Evolutionary conservation across 2,329 filamentous ascomycete species (phyloP).

Genomic region (Aspergillus tanneri): DNA sequence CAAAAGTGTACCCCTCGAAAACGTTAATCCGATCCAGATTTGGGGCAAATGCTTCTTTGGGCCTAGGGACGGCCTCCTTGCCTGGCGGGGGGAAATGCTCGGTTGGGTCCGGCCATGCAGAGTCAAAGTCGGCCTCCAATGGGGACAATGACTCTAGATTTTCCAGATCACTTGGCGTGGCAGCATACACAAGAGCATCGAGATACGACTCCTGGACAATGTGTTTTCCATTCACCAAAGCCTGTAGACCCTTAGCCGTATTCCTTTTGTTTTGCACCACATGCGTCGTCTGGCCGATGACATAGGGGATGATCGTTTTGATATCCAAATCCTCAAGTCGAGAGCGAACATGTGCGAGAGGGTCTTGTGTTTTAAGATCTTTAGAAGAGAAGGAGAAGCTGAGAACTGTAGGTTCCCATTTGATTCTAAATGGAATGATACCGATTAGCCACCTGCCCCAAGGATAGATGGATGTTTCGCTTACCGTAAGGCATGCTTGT

Average conservation of each 20-base stretch:
- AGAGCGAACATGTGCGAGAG: conserved; percentile 60
- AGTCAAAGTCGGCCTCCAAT: conserved; percentile 77
- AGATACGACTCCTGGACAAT: conserved; percentile 75
- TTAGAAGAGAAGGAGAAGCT: conserved; percentile 75
- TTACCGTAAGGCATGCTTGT: conserved; percentile 54
- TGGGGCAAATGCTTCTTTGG: conserved; percentile 69
- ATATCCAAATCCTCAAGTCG: conserved; percentile 82
- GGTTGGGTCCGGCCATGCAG: conserved; percentile 72
- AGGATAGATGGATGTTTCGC: background rate
- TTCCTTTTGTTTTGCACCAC: conserved; percentile 88
- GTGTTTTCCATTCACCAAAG: conserved; percentile 74
- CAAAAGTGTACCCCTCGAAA: conserved; percentile 83
- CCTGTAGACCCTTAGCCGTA: conserved; percentile 81
- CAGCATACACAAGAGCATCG: conserved; percentile 65
- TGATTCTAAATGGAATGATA: conserved; percentile 54
- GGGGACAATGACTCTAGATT: conserved; percentile 53
- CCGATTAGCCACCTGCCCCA: conserved; percentile 8
- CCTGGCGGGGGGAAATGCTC: conserved; percentile 71
- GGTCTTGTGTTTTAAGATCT: conserved; percentile 64
- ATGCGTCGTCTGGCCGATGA: conserved; percentile 72
- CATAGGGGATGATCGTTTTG: conserved; percentile 75
- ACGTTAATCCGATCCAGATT: conserved; percentile 65
- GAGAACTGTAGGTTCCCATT: conserved; percentile 77
- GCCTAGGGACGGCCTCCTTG: conserved; percentile 70
- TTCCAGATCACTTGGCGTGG: conserved; percentile 53